Evolutionary conservation across 257 asterid species (phyloP).

Genomic region (Nicotiana undulata): DNA sequence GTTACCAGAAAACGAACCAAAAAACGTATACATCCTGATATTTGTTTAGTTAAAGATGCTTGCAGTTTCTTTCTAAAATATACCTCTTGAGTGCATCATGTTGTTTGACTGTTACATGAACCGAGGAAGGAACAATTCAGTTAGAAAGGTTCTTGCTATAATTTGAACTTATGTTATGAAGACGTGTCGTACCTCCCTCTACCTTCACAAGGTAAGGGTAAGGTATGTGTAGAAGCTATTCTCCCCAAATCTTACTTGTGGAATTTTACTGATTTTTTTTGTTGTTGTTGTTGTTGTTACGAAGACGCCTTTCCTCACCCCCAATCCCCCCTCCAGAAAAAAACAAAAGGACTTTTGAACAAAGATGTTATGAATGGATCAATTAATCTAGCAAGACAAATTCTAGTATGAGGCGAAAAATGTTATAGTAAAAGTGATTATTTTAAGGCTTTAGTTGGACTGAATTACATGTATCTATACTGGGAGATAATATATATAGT

Average conservation of each 20-base stretch:
- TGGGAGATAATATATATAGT: too few relatives aligned
- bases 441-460: too few relatives aligned
- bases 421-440: not conserved
- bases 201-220: too few relatives aligned
- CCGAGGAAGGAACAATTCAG: not conserved
- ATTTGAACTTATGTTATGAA: not conserved
- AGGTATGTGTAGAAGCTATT: too few relatives aligned
- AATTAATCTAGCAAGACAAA: not conserved
- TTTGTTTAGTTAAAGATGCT: not conserved
- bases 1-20: not conserved
- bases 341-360: not conserved
- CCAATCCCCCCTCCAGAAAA: not conserved
- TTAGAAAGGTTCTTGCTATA: not conserved
- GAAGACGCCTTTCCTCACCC: not conserved
- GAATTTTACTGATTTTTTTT: too few relatives aligned
- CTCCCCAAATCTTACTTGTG: too few relatives aligned
- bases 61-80: not conserved
- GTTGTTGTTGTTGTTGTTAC: not conserved
- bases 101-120: not conserved
- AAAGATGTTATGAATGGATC: not conserved
- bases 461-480: too few relatives aligned
- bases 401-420: not conserved
- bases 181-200: too few relatives aligned
- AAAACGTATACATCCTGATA: not conserved
- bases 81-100: not conserved